Base-by-base conservation (phyloP, 2,329 filamentous ascomycete genomes). In the Colletotrichum agaves region DNA sequence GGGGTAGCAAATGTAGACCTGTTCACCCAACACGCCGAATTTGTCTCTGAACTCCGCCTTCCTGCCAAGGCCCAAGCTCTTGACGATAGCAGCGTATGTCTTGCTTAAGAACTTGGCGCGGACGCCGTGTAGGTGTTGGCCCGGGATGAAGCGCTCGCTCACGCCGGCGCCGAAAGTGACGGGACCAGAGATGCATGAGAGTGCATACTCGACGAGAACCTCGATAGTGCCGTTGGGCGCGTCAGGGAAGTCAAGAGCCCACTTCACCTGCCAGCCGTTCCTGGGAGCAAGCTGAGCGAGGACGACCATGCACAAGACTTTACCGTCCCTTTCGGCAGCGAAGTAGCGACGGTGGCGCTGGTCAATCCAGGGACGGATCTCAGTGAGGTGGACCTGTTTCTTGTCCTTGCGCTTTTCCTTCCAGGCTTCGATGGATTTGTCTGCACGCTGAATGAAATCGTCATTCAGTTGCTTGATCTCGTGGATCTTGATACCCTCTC, bases 191-290 rank as follows among this genome's bases (percentile, higher is more conserved):
- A 88, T 78, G 44, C 76, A 75, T 6, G 78, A 74, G 68, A 97
- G 85, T 0, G 91, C 88, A 75, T 91, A 87, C 41, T 91, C 88
- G 73, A 97, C 91, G 44, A 96, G 87, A 44, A 91, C 87, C 81
- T 98, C 94, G 70, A 97, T 97, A 37, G 92, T 91, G 52, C 94
- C 94, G 49, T 89, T 93, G n/a, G 94, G 92, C 1, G 94, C 88
- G 27, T 88, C 89, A 0, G 94, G 94, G 84, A 98, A 97, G 79
- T 98, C 93, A 61, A 98, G 88, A n/a, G 92, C 92, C 84, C 96
- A 97, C 83, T 98, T 98, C 76, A 97, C 91, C 82, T 98, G 94
- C 89, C 93, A 97, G 61, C 94, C 94, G 76, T 97, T 88, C 39
- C 88, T 84, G 2, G 93, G 93, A 3, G 91, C 88, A 31, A 98